Conservation (phyloP, 306 rosid genomes). For the Nissolia schottii region DNA sequence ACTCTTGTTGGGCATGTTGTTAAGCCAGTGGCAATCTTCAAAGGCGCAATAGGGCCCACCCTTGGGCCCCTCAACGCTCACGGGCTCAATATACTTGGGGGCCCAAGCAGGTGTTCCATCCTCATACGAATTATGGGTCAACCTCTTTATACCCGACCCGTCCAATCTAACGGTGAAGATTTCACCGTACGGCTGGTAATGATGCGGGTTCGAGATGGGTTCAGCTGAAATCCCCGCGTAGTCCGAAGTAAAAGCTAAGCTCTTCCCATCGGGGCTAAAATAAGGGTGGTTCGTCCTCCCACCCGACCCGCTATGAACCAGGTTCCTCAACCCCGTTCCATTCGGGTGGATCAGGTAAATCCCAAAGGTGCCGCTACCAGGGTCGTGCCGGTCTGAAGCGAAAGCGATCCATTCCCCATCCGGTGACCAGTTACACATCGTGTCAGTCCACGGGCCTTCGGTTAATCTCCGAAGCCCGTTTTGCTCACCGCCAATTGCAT, state of each 20-base stretch:
- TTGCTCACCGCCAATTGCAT: conserved; percentile 56
- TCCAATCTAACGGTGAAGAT: conserved; percentile 60
- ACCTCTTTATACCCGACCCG: conserved; percentile 58
- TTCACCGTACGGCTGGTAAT: conserved; percentile 82
- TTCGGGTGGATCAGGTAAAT: conserved; percentile 68
- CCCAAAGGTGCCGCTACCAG: conserved; percentile 63
- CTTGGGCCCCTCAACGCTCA: conserved; percentile 36
- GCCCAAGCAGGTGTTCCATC: conserved; percentile 87
- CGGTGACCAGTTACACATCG: conserved; percentile 89
- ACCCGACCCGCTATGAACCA: conserved; percentile 57
- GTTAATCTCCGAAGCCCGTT: conserved; percentile 47
- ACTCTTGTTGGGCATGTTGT: conserved; percentile 20
- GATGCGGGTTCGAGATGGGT: conserved; percentile 85
- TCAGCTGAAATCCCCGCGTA: conserved; percentile 75
- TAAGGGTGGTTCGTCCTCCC: conserved; percentile 75
- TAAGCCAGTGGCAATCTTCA: conserved; percentile 76
- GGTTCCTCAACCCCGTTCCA: conserved; percentile 67
- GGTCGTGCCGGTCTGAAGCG: conserved; percentile 59
- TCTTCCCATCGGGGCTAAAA: conserved; percentile 74
- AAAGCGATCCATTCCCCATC: conserved; percentile 83
- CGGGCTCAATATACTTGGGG: conserved; percentile 39
- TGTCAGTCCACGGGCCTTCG: conserved; percentile 72
- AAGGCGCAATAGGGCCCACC: conserved; percentile 52
- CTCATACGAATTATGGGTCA: conserved; percentile 76
- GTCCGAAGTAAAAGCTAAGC: conserved; percentile 59